Percentiles rank a stretch among this genome's conserved stretches.
Evolutionary conservation across 2,329 filamentous ascomycete species (phyloP).

Genomic region (Penicillium sp.): DNA sequence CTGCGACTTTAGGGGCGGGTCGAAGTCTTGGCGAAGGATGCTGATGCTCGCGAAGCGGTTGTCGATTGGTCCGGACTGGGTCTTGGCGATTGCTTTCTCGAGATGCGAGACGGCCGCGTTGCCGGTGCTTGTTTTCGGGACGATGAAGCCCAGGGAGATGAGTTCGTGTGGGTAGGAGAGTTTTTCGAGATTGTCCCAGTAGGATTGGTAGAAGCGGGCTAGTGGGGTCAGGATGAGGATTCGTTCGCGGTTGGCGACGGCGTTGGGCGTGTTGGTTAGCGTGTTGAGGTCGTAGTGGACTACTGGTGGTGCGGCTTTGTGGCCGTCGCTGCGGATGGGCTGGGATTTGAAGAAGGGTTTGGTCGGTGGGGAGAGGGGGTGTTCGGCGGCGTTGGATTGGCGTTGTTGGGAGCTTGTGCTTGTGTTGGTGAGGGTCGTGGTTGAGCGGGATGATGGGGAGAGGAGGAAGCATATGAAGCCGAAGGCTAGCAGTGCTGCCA

Average conservation of each 20-base stretch:
- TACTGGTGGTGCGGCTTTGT: slow-evolving; percentile 70
- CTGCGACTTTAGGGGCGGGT: slow-evolving; percentile 74
- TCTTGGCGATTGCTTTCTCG: slow-evolving; percentile 79
- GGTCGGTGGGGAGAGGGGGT: slow-evolving; percentile 69
- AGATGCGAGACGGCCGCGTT: slow-evolving; percentile 79
- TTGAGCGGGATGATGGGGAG: slow-evolving; percentile 48
- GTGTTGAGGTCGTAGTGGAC: slow-evolving; percentile 94
- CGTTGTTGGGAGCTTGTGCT: slow-evolving; percentile 50
- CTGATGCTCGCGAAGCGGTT: slow-evolving; percentile 88
- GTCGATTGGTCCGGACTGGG: slow-evolving; percentile 75
- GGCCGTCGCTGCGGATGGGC: slow-evolving; percentile 45
- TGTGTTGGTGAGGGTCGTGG: slow-evolving; percentile 43
- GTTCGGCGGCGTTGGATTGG: slow-evolving; percentile 59
- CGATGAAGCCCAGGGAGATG: slow-evolving; percentile 92
- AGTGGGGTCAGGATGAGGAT: slow-evolving; percentile 90
- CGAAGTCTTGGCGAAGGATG: slow-evolving; percentile 92
- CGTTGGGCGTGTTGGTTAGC: slow-evolving; percentile 74
- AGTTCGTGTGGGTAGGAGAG: slow-evolving; percentile 89
- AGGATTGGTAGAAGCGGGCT: slow-evolving; percentile 85
- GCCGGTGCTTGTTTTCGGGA: slow-evolving; percentile 88
- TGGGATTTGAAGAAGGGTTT: slow-evolving; percentile 69
- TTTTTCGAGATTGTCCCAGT: slow-evolving; percentile 88
- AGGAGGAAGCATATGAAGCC: slow-evolving; percentile 58
- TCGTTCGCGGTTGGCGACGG: slow-evolving; percentile 74
- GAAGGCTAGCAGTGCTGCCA: slow-evolving; percentile 69